Evolutionary conservation across 352 stramenopile genomes (phyloP), one percentile per base, ranked within the genome.

Genomic region (Aphanomyces astaci): DNA sequence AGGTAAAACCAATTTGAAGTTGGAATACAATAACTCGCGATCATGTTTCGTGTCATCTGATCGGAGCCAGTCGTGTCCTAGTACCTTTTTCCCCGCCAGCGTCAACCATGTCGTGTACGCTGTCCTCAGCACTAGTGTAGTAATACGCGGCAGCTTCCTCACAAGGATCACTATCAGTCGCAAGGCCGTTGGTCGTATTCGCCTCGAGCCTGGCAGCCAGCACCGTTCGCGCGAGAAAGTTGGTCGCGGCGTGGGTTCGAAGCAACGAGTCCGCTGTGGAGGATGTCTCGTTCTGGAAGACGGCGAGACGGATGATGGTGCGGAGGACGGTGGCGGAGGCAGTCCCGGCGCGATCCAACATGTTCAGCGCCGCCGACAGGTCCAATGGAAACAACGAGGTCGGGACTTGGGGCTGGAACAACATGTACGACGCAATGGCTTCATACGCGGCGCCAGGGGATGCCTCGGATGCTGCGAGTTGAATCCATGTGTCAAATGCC

Each of bases 41-140:
- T n/a, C n/a, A n/a, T n/a, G n/a, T n/a, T n/a, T n/a, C n/a, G n/a
- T n/a, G n/a, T n/a, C n/a, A n/a, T n/a, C n/a, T n/a, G n/a, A n/a
- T n/a, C n/a, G n/a, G n/a, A n/a, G n/a, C n/a, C n/a, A n/a, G n/a
- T n/a, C n/a, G n/a, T 13, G 4, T 32, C 13, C 15, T 15, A 2
- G 33, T 54, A 66, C 59, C 59, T 24, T 51, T 43, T n/a, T 66
- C 59, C 15, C 30, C 59, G 46, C 59, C 59, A 19, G 33, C n/a
- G 46, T 55, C 40, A 28, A 53, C n/a, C 46, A 66, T 51, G 27
- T 66, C 59, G 7, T 28, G 36, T 5, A 66, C 46, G 46, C 59
- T 66, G 15, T 66, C 59, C 15, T 66, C 59, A 24, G 59, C 59
- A 32, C 59, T 57, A 15, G 40, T 66, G 46, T 66, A 66, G 46